A percentile compares a stretch with the other conserved stretches of the same genome.
Evolutionary conservation across 176 grass and related monocot genomes (phyloP).

Genomic region (Leersia perrieri): DNA sequence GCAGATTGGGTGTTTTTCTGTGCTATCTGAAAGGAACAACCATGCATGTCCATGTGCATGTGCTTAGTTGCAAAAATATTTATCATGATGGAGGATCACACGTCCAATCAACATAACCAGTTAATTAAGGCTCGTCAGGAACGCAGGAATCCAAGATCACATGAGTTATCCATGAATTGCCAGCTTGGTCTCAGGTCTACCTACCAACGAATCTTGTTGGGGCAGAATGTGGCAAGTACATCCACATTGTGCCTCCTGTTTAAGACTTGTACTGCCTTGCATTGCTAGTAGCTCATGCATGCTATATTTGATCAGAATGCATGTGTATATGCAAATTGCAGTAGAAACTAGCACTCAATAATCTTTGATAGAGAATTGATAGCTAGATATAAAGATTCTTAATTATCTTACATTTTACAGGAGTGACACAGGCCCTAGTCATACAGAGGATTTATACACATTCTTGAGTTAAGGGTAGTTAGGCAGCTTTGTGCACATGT

Average conservation of each 20-base stretch:
- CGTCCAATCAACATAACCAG: background rate
- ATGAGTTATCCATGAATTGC: background rate
- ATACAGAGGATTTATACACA: conserved; percentile 4
- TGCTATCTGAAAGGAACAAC: background rate
- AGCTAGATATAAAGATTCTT: conserved; percentile 16
- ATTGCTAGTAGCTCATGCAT: background rate
- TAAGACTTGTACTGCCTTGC: background rate
- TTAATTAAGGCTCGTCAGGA: background rate
- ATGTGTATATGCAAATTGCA: background rate
- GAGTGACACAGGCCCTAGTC: background rate
- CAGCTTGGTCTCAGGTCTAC: background rate
- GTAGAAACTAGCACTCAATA: background rate
- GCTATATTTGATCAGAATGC: background rate
- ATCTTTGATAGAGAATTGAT: background rate
- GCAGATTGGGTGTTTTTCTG: background rate
- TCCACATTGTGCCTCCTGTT: background rate
- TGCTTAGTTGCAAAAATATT: background rate
- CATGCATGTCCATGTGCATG: background rate
- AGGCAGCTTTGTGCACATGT: background rate
- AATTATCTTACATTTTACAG: conserved; percentile 38
- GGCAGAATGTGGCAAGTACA: background rate
- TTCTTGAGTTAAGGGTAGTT: conserved; percentile 1
- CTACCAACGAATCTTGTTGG: background rate
- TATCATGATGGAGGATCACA: background rate
- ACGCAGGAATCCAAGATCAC: background rate